Evolutionary conservation across 129 eudicot species (phyloP), one percentile per base, ranked within the genome.

Genomic region (Solidago caesia): DNA sequence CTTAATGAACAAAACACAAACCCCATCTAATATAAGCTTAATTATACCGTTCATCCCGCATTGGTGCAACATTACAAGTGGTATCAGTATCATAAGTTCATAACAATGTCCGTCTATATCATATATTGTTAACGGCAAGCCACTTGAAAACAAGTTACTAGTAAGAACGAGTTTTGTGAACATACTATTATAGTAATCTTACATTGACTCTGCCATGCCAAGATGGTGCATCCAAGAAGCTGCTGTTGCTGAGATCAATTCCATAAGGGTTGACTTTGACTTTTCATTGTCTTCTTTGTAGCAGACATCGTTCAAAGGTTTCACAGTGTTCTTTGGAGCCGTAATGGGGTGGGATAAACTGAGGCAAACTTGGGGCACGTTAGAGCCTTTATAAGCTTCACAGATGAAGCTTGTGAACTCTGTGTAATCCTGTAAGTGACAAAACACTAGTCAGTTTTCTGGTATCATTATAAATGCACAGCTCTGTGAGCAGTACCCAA

Each of bases 321-420:
- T 76, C 61, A 53, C 75, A 41, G 48, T 69, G 59, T 55, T 43
- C 80, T 74, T 82, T 15, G 47, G 7, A n/a, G 62, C 33, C 9
- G 70, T 33, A 7, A 77, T 59, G 53, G 52, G 60, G 21, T 64
- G 61, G 75, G 88, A 77, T 49, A 73, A 64, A 57, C 74, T 71
- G 12, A 63, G 71, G 89, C 97, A 93, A 71, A 84, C 88, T 27
- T 82, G 65, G 29, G 92, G 96, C 42, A 58, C 74, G 2, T 77
- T 44, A 56, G 89, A 66, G 62, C 98, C 98, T 81, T 81, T 86
- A 64, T 93, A 93, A 76, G 92, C 96, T 73, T 84, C 82, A 63
- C 98, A 93, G 73, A 90, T 57, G 64, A 76, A 88, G 84, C 87
- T 83, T 74, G 74, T 41, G 59, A 86, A 89, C 71, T 90, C 72